Base-by-base conservation (phyloP, 2,329 filamentous ascomycete species). In the Metarhizium brunneum region DNA sequence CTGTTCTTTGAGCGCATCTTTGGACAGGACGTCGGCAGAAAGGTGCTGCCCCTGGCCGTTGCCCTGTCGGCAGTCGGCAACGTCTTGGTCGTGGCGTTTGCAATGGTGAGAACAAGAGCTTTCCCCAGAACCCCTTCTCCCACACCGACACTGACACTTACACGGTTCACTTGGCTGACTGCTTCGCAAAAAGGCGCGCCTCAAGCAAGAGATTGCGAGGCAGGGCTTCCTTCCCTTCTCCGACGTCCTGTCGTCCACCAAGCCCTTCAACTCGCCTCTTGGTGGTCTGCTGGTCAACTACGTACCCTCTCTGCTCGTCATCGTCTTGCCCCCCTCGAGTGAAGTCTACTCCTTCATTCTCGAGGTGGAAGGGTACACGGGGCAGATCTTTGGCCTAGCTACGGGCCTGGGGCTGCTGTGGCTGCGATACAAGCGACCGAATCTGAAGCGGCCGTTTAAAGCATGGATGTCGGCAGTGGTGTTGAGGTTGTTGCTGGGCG, bases 311-410 rank as follows among this genome's bases (percentile, higher is more conserved):
- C 61, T 87, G 1, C 70, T 89, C 1, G 84, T 88, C 3, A 87
- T 90, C 52, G 68, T 76, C 0, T 71, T 87, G 0, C 85, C 85
- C 0, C 84, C 85, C 0, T 82, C 84, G 0, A 74, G 76, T 3
- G 80, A 86, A 50, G 82, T 86, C 0, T 90, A 89, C 68, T 84
- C 82, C 10, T 88, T 90, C 62, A 88, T 90, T 32, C 71, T 88
- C 0, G 85, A 90, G 50, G 82, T 89, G 0, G 85, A 89, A 62
- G 84, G 82, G 0, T 89, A 88, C 60, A 80, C 85, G 0, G 82
- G 75, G 0, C 82, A 87, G 56, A 72, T 88, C 14, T 78, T 85
- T 55, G 76, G 76, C 0, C 65, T 88, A 1, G 80, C 82, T 0
- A 71, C 82, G 0, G 79, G 79, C 0, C 60, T 76, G 7, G 85